Conservation (phyloP, 768 basidiomycete species). For the Cyathus striatus region DNA sequence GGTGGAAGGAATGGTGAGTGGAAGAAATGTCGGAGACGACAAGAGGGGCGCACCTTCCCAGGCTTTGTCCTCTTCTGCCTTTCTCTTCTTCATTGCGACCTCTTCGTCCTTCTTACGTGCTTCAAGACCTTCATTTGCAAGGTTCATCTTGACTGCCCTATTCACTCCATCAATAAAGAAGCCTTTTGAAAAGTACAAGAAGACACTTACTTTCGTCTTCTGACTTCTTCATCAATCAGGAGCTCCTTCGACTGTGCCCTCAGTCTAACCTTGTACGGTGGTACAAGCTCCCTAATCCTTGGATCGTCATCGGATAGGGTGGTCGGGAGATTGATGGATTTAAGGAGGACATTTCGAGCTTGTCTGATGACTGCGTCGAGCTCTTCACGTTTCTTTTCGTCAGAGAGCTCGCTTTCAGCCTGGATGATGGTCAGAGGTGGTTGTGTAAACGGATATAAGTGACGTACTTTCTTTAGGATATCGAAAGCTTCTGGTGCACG, state of each 20-base stretch:
- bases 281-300: slow-evolving; percentile 47
- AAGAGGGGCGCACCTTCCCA: slow-evolving; percentile 72
- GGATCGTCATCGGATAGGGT: slow-evolving; percentile 57
- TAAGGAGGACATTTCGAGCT: slow-evolving; percentile 66
- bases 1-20: background rate
- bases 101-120: slow-evolving; percentile 94
- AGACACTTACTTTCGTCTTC: slow-evolving; percentile 68
- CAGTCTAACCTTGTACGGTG: slow-evolving; percentile 64
- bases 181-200: slow-evolving; percentile 1
- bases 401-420: slow-evolving; percentile 83
- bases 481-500: slow-evolving; percentile 92
- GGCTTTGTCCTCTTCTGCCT: slow-evolving; percentile 79
- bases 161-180: slow-evolving; percentile 3
- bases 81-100: slow-evolving; percentile 68
- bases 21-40: background rate
- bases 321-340: slow-evolving; percentile 53
- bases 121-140: slow-evolving; percentile 89
- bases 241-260: slow-evolving; percentile 75
- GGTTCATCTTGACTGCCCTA: slow-evolving; percentile 85
- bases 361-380: slow-evolving; percentile 75
- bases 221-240: slow-evolving; percentile 85
- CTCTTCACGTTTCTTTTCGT: slow-evolving; percentile 74
- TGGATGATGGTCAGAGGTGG: slow-evolving; percentile 18
- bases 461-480: slow-evolving; percentile 79
- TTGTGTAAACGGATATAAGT: background rate